These are phyloP conservation scores for Clitopilus passeckerianus DNA, from an alignment of 768 basidiomycete genomes.

Conservation along the genomic window DNA sequence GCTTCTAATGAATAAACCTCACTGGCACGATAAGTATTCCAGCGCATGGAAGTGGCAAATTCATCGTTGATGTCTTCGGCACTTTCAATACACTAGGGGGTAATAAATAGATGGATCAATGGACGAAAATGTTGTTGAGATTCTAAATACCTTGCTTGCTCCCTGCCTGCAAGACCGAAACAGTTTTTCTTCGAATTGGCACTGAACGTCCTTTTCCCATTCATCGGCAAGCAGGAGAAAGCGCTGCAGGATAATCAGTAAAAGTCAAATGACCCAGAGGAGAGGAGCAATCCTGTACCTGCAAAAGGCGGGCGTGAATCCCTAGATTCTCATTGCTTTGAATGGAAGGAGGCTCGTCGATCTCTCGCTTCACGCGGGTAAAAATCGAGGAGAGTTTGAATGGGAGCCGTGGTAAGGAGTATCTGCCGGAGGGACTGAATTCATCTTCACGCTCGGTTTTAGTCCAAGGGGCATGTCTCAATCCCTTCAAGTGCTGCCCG, in stretches of 20 bases:
- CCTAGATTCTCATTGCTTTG: not conserved
- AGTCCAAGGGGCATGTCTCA: too few relatives aligned
- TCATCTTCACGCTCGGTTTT: too few relatives aligned
- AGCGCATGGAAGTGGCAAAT: slow-evolving; percentile 53
- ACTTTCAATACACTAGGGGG: not conserved
- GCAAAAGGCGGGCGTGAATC: too few relatives aligned
- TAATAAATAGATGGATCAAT: not conserved
- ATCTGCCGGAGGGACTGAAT: too few relatives aligned
- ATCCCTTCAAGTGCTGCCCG: too few relatives aligned
- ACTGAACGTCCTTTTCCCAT: not conserved
- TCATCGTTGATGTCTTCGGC: slow-evolving; percentile 6
- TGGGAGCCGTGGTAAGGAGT: too few relatives aligned
- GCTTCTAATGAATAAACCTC: slow-evolving; percentile 10
- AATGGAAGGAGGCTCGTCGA: too few relatives aligned
- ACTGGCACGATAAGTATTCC: slow-evolving; percentile 58
- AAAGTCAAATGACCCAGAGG: not conserved
- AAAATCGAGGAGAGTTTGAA: too few relatives aligned
- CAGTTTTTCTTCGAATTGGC: not conserved
- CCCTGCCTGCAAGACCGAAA: not conserved
- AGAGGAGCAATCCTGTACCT: not conserved
- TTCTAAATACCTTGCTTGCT: not conserved
- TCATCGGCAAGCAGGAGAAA: not conserved
- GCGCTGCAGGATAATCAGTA: not conserved
- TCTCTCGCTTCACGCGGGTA: too few relatives aligned
- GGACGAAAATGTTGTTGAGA: not conserved